Base-by-base conservation (phyloP, 2,329 filamentous ascomycete genomes). In the Stagonosporopsis rhizophila region DNA sequence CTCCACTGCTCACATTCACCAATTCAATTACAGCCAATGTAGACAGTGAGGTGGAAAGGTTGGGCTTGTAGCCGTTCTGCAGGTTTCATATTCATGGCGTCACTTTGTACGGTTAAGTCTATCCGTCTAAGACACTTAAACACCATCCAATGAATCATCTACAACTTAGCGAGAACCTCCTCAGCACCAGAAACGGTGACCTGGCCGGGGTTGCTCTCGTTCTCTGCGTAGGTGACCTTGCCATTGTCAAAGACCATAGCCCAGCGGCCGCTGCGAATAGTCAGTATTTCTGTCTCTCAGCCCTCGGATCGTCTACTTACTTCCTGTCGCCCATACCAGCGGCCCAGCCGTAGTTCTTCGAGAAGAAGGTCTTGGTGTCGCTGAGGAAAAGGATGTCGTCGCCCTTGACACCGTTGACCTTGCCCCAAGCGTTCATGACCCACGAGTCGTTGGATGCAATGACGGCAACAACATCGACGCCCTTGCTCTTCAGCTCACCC, bases 381-480 rank as follows among this genome's bases (percentile, higher is more conserved):
- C 86, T 87, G 72, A 92, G 85, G 82, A 96, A 95, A 68, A 95
- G 82, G 68, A 89, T 86, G 69, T 85, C 83, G 67, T 94, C 88
- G 62, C 87, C 86, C 72, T 85, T 88, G 72, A 94, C 82, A 49
- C 83, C 83, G 79, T 96, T 94, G 72, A 92, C 91, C 85, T 96
- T 96, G 79, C 87, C 89, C 91, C 91, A 95, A 51, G 90, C 91
- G 69, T 87, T 88, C 90, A 94, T 94, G 77, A 96, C 92, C 74
- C 83, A 96, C 62, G 88, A 82, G 79, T 96, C 92, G 79, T 96
- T 96, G 82, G 82, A 89, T 58, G 91, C 90, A 71, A 96, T 88
- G 72, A 95, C 86, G 65, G 91, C 85, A 70, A 96, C 86, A 61
- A 89, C 78, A 78, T 96, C 92, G 65, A 96, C 89, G 69, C 90